Evolutionary conservation across 306 rosid genomes (phyloP), one percentile per base, ranked within the genome.

Genomic region (Gleditsia sinensis): DNA sequence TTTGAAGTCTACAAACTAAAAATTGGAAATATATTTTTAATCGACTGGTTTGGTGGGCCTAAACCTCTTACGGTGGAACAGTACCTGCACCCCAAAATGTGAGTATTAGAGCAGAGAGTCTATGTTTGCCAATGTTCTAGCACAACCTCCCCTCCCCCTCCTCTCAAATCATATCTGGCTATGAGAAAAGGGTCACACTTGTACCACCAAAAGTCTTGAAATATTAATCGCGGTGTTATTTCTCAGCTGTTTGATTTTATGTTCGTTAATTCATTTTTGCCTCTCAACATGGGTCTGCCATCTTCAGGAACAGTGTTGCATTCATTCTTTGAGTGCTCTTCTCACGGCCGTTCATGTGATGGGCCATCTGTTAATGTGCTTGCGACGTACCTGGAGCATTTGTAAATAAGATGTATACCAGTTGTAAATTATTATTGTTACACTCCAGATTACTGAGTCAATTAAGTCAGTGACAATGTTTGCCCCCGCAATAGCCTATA

Each of bases 11-110:
- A 84, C 88, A 87, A 91, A 78, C 80, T 94, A 71, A 87, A 90
- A 45, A 91, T 94, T 9, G 95, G 82, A 72, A 64, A 83, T 39
- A 85, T 94, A 75, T 94, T 91, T 83, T 65, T 94, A 85, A 87
- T 90, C 10, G 78, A 90, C 82, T 90, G 93, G 94, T 91, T 88
- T 36, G 98, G 97, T 50, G 94, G 97, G 62, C 88, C 98, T 9
- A 94, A 91, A 81, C 97, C 96, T 65, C 82, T 94, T 69, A 79
- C 90, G 0, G 83, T 84, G 69, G 90, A 90, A 27, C 76, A 91
- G 72, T 94, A 94, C 78, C 83, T 94, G 4, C 87, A 87, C 70
- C 66, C 65, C 4, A 81, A 84, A 74, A 21, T 54, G 89, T 86
- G 80, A 86, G 90, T 81, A 70, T 14, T 24, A 34, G 24, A 69